Evolutionary conservation across 2,329 filamentous ascomycete species (phyloP).

Genomic region (Trichoderma pleuroti): DNA sequence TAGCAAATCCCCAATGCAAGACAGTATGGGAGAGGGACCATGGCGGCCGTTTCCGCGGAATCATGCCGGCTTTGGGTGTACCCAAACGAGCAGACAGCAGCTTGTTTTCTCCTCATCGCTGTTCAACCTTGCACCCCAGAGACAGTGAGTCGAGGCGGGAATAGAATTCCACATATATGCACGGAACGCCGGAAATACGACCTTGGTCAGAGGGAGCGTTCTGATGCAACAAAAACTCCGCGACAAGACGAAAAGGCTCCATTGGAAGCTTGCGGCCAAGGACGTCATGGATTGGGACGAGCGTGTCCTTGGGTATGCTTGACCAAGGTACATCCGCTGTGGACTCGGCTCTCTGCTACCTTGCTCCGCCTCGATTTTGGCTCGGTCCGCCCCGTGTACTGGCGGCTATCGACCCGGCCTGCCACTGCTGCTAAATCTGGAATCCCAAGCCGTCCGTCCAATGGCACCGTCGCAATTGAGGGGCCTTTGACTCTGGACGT

Average conservation of each 20-base stretch:
- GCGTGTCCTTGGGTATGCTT: neutral
- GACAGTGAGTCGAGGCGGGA: neutral
- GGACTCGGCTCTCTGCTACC: neutral
- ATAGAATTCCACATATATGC: neutral
- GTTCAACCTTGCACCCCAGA: neutral
- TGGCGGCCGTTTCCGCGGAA: neutral
- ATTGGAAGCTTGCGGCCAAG: neutral
- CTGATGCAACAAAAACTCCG: neutral
- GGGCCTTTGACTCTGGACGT: neutral
- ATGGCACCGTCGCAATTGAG: neutral
- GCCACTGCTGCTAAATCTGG: neutral
- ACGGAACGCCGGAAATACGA: neutral
- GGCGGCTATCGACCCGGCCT: neutral
- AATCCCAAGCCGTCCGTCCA: neutral
- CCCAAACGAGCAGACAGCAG: neutral
- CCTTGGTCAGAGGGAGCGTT: neutral
- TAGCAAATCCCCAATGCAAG: neutral
- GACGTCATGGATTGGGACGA: neutral
- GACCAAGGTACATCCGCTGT: neutral
- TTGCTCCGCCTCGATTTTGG: neutral
- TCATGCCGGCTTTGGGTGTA: neutral
- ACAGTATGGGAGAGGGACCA: neutral
- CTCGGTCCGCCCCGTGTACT: slow-evolving; percentile 3
- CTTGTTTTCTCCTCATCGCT: neutral
- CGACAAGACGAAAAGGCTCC: neutral